Conservation (phyloP, 805 yeast genomes). For the Kodamaea leandrae region DNA sequence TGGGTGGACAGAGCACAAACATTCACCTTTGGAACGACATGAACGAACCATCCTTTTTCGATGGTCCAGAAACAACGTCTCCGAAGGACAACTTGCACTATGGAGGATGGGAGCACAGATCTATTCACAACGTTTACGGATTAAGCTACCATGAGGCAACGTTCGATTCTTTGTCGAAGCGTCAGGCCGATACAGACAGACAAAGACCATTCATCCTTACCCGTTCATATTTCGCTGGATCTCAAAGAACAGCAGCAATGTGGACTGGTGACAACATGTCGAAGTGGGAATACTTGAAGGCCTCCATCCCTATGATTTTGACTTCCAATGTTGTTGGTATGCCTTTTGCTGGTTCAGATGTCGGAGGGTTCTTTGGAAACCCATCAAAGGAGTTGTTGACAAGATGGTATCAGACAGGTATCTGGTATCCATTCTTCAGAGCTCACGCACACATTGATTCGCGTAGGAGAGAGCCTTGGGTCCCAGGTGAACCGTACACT, state of each 20-base stretch:
- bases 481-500: constrained; percentile 73
- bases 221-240: constrained; percentile 84
- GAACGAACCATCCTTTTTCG: constrained; percentile 95
- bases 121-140: constrained; percentile 86
- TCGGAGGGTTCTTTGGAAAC: constrained; percentile 94
- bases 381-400: constrained; percentile 77
- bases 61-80: constrained; percentile 91
- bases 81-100: constrained; percentile 78
- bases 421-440: constrained; percentile 94
- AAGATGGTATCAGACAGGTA: constrained; percentile 95
- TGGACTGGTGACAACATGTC: constrained; percentile 99
- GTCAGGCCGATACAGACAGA: constrained; percentile 44
- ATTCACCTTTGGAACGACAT: constrained; percentile 94
- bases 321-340: constrained; percentile 78
- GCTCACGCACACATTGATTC: constrained; percentile 97
- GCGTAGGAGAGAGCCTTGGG: constrained; percentile 89
- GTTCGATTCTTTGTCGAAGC: constrained; percentile 54
- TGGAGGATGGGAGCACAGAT: constrained; percentile 86
- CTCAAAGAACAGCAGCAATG: constrained; percentile 87
- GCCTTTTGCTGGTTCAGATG: constrained; percentile 95
- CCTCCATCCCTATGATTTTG: constrained; percentile 84
- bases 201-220: constrained; percentile 85
- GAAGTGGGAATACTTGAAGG: constrained; percentile 80
- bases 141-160: constrained; percentile 79
- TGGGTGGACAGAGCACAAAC: constrained; percentile 54